Evolutionary conservation across 805 yeast species (phyloP).

Genomic region (Metschnikowia continentalis): DNA sequence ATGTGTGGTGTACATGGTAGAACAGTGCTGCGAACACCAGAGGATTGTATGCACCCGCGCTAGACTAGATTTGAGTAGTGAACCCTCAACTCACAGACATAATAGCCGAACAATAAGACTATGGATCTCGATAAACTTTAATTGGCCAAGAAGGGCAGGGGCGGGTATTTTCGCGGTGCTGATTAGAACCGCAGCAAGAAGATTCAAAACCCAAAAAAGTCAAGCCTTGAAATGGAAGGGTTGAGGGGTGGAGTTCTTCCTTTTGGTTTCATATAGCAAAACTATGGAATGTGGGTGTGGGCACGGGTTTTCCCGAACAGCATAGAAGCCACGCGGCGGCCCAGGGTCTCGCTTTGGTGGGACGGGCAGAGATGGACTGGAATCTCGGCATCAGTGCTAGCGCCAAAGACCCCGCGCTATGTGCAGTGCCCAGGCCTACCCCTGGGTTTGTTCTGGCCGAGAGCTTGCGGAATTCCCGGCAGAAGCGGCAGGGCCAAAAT

Average conservation of each 20-base stretch:
- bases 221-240: too few species aligned
- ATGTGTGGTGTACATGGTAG: not conserved
- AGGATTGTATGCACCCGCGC: not conserved
- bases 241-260: too few species aligned
- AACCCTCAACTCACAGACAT: not conserved
- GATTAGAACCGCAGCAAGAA: not conserved
- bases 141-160: not conserved
- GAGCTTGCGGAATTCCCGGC: not conserved
- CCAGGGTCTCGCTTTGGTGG: not conserved
- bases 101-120: not conserved
- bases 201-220: too few species aligned
- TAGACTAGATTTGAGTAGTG: not conserved
- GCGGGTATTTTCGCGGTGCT: not conserved
- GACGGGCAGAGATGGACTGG: not conserved
- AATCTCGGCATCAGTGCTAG: not conserved
- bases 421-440: not conserved
- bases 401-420: not conserved
- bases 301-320: not conserved
- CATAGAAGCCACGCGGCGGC: too few species aligned
- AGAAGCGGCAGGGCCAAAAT: not conserved
- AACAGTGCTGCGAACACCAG: not conserved
- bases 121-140: not conserved
- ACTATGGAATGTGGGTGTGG: not conserved
- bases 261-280: not conserved
- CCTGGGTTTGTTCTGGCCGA: conserved; percentile 1